These are phyloP conservation scores for Leishmania aethiopica DNA, from an alignment of 208 protist genomes.

Conservation along the genomic window DNA sequence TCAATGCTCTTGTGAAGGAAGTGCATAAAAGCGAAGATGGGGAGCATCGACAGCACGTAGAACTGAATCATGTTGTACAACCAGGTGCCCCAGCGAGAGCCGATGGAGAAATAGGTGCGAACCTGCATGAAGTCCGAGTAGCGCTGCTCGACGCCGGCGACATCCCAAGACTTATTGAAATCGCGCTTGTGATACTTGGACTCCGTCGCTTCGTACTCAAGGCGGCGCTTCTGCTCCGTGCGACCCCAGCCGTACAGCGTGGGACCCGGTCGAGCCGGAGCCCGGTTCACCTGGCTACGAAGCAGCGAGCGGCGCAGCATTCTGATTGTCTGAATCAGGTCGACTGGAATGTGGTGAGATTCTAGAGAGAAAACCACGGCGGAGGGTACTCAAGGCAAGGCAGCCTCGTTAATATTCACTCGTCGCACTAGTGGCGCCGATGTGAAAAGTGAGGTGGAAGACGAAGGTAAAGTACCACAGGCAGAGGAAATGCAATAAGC, in stretches of 20 bases:
- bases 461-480: not conserved
- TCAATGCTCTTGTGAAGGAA: slow-evolving; percentile 80
- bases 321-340: slow-evolving; percentile 4
- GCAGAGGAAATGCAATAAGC: not conserved
- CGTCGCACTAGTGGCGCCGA: not conserved
- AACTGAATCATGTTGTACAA: slow-evolving; percentile 90
- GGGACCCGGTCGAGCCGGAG: slow-evolving; percentile 80
- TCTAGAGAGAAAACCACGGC: slow-evolving; percentile 6
- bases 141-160: slow-evolving; percentile 87
- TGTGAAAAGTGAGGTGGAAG: not conserved
- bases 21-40: slow-evolving; percentile 85
- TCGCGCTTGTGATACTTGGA: slow-evolving; percentile 92
- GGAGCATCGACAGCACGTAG: slow-evolving; percentile 85
- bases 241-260: slow-evolving; percentile 91
- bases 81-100: slow-evolving; percentile 89
- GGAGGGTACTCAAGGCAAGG: not conserved
- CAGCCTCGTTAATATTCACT: not conserved
- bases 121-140: slow-evolving; percentile 92
- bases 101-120: slow-evolving; percentile 89
- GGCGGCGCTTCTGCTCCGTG: slow-evolving; percentile 90
- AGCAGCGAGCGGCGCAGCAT: slow-evolving; percentile 83
- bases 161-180: slow-evolving; percentile 93
- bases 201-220: slow-evolving; percentile 91
- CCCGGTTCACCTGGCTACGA: slow-evolving; percentile 76
- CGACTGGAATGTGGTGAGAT: not conserved